Evolutionary conservation across 2,329 filamentous ascomycete genomes (phyloP).

Genomic region (Metarhizium robertsii): DNA sequence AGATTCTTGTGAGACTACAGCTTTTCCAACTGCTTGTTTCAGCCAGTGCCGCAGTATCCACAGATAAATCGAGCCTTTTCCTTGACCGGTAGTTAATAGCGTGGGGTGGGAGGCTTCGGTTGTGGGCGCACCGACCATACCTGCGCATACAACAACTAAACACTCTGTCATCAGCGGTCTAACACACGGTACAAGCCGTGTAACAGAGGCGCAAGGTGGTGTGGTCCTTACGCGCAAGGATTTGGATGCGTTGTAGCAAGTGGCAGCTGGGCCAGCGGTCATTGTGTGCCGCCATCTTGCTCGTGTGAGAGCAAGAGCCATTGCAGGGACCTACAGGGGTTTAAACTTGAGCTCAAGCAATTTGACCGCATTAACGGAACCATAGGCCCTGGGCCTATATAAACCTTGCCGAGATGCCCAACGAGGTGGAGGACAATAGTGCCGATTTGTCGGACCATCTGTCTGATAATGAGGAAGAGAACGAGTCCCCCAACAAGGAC

Average conservation of each 20-base stretch:
- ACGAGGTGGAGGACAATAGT: conserved; percentile 42
- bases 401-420: conserved; percentile 44
- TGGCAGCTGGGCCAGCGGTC: conserved; percentile 1
- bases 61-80: neutral
- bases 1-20: neutral
- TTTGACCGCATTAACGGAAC: neutral
- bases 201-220: conserved; percentile 21
- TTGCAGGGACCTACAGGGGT: conserved; percentile 2
- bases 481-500: conserved; percentile 35
- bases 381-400: conserved; percentile 29
- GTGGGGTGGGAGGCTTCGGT: neutral
- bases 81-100: neutral
- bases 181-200: conserved; percentile 18
- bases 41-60: neutral
- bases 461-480: conserved; percentile 52
- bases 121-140: neutral
- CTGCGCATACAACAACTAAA: conserved; percentile 21
- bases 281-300: conserved; percentile 18
- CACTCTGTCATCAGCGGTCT: conserved; percentile 17
- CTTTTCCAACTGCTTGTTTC: conserved; percentile 1
- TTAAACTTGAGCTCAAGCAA: neutral
- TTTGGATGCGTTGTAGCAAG: conserved; percentile 12
- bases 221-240: conserved; percentile 23
- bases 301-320: conserved; percentile 10
- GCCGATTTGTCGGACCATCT: conserved; percentile 48